Base-by-base conservation (phyloP, 1,284 basidiomycete species). In the Stygiomarasmius scandens region DNA sequence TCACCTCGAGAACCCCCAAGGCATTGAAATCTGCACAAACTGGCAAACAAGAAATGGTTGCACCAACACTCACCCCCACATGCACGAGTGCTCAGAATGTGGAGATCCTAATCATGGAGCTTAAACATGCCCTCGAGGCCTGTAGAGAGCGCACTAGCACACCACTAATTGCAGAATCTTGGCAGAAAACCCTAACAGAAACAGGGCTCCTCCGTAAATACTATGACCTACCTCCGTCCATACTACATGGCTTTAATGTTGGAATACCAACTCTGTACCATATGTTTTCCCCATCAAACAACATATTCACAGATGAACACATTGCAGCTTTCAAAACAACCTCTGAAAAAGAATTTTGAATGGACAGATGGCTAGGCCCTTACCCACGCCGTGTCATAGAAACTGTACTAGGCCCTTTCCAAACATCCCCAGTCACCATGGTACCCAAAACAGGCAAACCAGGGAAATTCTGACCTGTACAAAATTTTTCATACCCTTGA, bases 401-500 rank as follows among this genome's bases (percentile, higher is more conserved):
- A 52, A 16, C 9, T 12, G 36, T 59, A 23, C 53, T 65, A 11
- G 59, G 65, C 1, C 64, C 61, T 12, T 67, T 67, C 51, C 65
- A 65, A 36, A 54, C 65, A 0, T 66, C 66, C 2, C 66, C 66
- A 0, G 36, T 66, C 45, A 55, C 49, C 14, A 59, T 66, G 27
- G 61, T 66, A 1, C 65, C 62, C 0, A 67, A 67, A 53, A 32
- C 64, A 2, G 49, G 52, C 1, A 62, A 60, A 36, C 59, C 63
- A 0, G 60, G 56, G 2, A 58, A 59, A 22, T 65, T 55, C 46
- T 53, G 61, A 10, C 22, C 62, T 11, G 44, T 66, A 19, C 65
- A 64, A 49, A 62, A 67, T 46, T 56, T 58, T 12, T 67, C 64
- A 27, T 66, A 59, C 23, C 64, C 61, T 11, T 47, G 52, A 24